Percentiles rank a stretch among this genome's conserved stretches.
Evolutionary conservation across 2,329 filamentous ascomycete species (phyloP).

Genomic region (Tolypocladium tundrense): DNA sequence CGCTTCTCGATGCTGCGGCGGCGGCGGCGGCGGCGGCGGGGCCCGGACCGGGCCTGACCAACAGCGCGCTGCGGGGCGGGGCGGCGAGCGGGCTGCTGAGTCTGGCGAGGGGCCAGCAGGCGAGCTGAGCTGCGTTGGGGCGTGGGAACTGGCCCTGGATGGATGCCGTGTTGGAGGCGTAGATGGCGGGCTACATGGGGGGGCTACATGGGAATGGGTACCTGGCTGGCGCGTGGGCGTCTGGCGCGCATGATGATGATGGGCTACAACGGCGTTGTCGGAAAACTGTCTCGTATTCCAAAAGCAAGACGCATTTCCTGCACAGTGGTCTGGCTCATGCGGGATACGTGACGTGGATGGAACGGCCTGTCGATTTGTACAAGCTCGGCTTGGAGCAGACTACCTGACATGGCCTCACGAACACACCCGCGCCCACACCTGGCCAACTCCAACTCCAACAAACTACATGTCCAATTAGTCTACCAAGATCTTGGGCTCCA

Average conservation of each 20-base stretch:
- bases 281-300: not conserved
- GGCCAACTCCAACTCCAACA: not conserved
- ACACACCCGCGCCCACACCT: no score
- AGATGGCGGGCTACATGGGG: not conserved
- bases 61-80: constrained; percentile 31
- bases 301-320: not conserved
- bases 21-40: not conserved
- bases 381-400: not conserved
- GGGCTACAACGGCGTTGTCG: not conserved
- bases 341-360: not conserved
- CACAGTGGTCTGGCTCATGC: not conserved
- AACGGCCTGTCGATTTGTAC: not conserved
- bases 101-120: constrained; percentile 20
- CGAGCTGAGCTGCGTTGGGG: not conserved
- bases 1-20: no score
- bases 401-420: no score
- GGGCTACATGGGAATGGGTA: not conserved
- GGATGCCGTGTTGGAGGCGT: not conserved
- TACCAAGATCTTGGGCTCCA: constrained; percentile 75
- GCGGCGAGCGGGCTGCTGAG: constrained; percentile 44
- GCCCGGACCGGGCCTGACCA: constrained; percentile 20
- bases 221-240: not conserved
- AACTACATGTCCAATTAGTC: constrained; percentile 39
- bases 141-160: not conserved
- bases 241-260: not conserved